A percentile compares a stretch with the other conserved stretches of the same genome.
These are phyloP conservation scores for Xylaria sp. DNA, from an alignment of 2,329 filamentous ascomycete species.

Conservation along the genomic window DNA sequence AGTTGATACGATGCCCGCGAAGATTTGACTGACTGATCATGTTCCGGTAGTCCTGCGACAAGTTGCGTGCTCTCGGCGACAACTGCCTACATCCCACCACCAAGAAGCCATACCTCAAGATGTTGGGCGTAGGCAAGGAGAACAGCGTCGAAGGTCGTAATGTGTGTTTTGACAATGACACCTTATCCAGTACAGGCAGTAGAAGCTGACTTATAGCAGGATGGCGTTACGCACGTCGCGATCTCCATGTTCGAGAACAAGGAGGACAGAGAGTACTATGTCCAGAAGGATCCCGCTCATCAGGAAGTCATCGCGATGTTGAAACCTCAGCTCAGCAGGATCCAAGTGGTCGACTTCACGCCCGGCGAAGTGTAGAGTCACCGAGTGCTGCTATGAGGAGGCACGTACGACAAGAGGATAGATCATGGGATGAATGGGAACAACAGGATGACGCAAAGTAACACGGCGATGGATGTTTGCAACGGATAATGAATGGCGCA, in stretches of 20 bases:
- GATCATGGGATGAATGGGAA: background rate
- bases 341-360: slow-evolving; percentile 55
- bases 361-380: slow-evolving; percentile 31
- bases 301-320: slow-evolving; percentile 49
- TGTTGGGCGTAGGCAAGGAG: slow-evolving; percentile 52
- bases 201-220: slow-evolving; percentile 34
- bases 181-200: background rate
- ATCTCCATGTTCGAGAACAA: slow-evolving; percentile 58
- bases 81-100: slow-evolving; percentile 57
- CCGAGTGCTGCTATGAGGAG: background rate
- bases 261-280: slow-evolving; percentile 63
- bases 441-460: background rate
- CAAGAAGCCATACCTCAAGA: slow-evolving; percentile 53
- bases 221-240: slow-evolving; percentile 60
- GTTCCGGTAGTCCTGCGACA: slow-evolving; percentile 27
- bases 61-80: slow-evolving; percentile 44
- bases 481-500: no score
- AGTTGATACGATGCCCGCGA: background rate
- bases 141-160: slow-evolving; percentile 57
- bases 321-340: slow-evolving; percentile 43
- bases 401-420: background rate
- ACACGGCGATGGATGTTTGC: no score
- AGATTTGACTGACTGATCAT: slow-evolving; percentile 1
- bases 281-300: slow-evolving; percentile 58
- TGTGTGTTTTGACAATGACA: slow-evolving; percentile 34